Evolutionary conservation across 2,329 filamentous ascomycete species (phyloP).

Genomic region (Epichloe sibirici): DNA sequence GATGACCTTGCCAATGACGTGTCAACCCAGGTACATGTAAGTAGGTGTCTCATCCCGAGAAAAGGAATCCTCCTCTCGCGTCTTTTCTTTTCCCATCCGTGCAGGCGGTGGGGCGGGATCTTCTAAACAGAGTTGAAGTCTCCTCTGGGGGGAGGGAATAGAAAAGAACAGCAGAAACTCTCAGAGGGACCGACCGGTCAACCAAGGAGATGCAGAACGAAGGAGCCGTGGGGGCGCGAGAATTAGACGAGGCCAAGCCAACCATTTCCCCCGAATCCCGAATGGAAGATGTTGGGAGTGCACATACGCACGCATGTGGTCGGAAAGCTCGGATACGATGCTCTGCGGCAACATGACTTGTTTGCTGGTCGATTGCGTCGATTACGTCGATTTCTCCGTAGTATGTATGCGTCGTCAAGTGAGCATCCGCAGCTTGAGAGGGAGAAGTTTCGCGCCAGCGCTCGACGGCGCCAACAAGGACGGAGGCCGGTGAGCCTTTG

Average conservation of each 20-base stretch:
- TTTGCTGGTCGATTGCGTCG: neutral
- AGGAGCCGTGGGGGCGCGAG: neutral
- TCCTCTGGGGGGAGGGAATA: neutral
- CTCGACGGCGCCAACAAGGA: neutral
- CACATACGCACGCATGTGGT: neutral
- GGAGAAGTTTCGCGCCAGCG: neutral
- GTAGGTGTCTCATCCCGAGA: slow-evolving; percentile 16
- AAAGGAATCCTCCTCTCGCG: slow-evolving; percentile 9
- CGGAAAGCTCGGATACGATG: neutral
- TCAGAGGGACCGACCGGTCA: neutral
- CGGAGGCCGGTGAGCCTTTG: neutral
- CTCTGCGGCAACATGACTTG: neutral
- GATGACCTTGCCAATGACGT: slow-evolving; percentile 7
- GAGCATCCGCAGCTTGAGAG: neutral
- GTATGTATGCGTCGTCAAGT: neutral
- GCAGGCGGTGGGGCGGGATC: neutral
- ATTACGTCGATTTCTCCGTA: neutral
- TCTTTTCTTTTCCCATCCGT: slow-evolving; percentile 7
- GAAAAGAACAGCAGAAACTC: neutral
- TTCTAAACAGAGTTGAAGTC: neutral
- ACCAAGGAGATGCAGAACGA: neutral
- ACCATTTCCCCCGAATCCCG: neutral
- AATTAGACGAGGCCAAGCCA: neutral
- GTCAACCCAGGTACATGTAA: slow-evolving; percentile 14
- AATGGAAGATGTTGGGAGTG: neutral